A percentile compares a stretch with the other conserved stretches of the same genome.
phyloP scores from a whole-genome alignment of 176 grass and related monocot genomes.

The Phoenix roebelenii region DNA sequence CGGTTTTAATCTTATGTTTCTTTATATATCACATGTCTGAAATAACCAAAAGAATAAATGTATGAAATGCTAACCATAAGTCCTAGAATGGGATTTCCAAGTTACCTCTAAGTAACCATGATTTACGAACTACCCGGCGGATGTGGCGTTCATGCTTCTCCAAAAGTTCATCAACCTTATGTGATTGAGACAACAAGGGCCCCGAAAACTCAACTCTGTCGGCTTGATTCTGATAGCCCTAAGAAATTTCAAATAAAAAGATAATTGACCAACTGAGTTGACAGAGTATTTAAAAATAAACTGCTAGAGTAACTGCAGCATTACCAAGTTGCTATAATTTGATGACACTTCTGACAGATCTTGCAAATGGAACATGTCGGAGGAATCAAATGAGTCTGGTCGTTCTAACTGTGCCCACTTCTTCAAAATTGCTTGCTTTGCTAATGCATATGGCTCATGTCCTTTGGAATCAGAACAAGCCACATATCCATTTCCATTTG shows the following conservation, averaged over 20 bases:
- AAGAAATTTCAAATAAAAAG: conserved; percentile 12
- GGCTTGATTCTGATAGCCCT: conserved; percentile 38
- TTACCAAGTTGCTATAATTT: conserved; percentile 57
- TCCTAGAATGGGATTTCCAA: neutral
- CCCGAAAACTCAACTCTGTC: conserved; percentile 89
- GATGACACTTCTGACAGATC: conserved; percentile 48
- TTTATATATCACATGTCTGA: neutral
- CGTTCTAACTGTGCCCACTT: conserved; percentile 76
- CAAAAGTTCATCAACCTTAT: conserved; percentile 86
- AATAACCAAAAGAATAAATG: neutral
- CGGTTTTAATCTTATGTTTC: neutral
- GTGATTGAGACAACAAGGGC: conserved; percentile 57
- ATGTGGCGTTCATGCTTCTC: conserved; percentile 80
- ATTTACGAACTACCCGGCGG: conserved; percentile 65
- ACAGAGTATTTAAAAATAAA: conserved; percentile 8
- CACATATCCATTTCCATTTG: conserved; percentile 25
- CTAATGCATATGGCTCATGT: conserved; percentile 25
- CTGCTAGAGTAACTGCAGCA: neutral
- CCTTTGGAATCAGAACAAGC: conserved; percentile 20
- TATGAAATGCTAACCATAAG: no score
- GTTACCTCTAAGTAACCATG: conserved; percentile 80
- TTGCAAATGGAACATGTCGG: conserved; percentile 43
- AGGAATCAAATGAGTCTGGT: conserved; percentile 70
- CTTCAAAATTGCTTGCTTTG: conserved; percentile 52
- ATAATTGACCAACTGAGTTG: conserved; percentile 3